Percentiles rank a stretch among this genome's conserved stretches.
Conservation (phyloP, 805 yeast genomes). For the Brettanomyces anomalus region DNA sequence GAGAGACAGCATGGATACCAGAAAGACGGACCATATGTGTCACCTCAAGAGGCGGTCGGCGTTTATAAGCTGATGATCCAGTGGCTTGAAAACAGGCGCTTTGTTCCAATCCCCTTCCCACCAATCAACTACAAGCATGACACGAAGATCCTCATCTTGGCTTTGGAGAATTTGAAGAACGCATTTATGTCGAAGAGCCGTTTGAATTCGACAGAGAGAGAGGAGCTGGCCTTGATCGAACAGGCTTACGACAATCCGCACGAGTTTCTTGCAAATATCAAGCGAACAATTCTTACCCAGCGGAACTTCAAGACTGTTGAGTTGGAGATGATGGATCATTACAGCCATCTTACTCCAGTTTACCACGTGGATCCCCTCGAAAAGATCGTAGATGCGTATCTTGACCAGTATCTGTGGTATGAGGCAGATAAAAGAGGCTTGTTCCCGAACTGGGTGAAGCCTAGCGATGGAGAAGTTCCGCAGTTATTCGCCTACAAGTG, state of each 20-base stretch:
- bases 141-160: slow-evolving; percentile 79
- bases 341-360: slow-evolving; percentile 75
- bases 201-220: slow-evolving; percentile 79
- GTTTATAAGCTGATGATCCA: slow-evolving; percentile 81
- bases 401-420: slow-evolving; percentile 94
- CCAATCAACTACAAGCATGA: slow-evolving; percentile 89
- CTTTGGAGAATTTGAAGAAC: slow-evolving; percentile 82
- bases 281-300: slow-evolving; percentile 74
- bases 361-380: slow-evolving; percentile 87
- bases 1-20: slow-evolving; percentile 74
- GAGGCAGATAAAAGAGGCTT: slow-evolving; percentile 81
- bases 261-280: slow-evolving; percentile 78
- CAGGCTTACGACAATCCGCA: slow-evolving; percentile 97
- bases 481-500: slow-evolving; percentile 88
- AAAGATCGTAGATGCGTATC: slow-evolving; percentile 90
- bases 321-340: slow-evolving; percentile 85
- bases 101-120: slow-evolving; percentile 88
- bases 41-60: slow-evolving; percentile 82
- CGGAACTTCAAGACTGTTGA: slow-evolving; percentile 86
- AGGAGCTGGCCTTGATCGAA: slow-evolving; percentile 87
- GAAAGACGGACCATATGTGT: slow-evolving; percentile 78
- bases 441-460: slow-evolving; percentile 96
- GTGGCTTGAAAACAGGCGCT: slow-evolving; percentile 81
- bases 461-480: slow-evolving; percentile 88
- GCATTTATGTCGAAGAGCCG: slow-evolving; percentile 67